Conservation (phyloP, 306 rosid species). For the Cucurbita ficifolia region DNA sequence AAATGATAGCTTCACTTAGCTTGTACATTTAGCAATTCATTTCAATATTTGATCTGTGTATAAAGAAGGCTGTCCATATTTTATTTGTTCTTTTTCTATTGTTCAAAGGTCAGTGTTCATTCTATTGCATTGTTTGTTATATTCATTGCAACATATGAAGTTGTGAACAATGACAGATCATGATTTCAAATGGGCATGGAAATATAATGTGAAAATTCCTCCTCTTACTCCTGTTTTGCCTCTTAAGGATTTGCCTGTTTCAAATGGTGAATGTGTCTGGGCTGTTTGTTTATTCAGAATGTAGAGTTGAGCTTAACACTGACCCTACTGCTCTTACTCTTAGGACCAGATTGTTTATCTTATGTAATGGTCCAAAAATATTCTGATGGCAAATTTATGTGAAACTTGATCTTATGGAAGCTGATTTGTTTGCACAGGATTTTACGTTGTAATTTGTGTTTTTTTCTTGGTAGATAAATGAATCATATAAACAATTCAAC, state of each 20-base stretch:
- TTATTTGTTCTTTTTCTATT: background rate
- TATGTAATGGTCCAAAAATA: too few relatives aligned
- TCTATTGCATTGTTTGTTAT: conserved; percentile 1
- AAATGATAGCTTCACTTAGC: conserved; percentile 5
- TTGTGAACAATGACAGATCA: background rate
- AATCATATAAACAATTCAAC: background rate
- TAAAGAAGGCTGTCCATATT: conserved; percentile 6
- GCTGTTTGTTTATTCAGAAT: too few relatives aligned
- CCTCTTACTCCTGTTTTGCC: background rate
- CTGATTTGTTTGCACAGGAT: too few relatives aligned
- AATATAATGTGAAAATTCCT: background rate
- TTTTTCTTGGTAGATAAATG: too few relatives aligned
- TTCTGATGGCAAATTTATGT: too few relatives aligned
- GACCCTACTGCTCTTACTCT: too few relatives aligned
- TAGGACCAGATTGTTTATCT: too few relatives aligned
- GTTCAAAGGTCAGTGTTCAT: background rate
- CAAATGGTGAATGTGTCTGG: background rate
- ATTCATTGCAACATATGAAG: background rate
- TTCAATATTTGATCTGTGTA: conserved; percentile 12
- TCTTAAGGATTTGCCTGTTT: background rate
- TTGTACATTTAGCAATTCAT: conserved; percentile 64
- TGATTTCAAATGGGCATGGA: background rate
- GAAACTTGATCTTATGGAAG: too few relatives aligned
- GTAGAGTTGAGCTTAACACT: too few relatives aligned
- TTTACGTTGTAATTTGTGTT: too few relatives aligned